Evolutionary conservation across 805 yeast species (phyloP).

Genomic region (Barnettozyma populi): DNA sequence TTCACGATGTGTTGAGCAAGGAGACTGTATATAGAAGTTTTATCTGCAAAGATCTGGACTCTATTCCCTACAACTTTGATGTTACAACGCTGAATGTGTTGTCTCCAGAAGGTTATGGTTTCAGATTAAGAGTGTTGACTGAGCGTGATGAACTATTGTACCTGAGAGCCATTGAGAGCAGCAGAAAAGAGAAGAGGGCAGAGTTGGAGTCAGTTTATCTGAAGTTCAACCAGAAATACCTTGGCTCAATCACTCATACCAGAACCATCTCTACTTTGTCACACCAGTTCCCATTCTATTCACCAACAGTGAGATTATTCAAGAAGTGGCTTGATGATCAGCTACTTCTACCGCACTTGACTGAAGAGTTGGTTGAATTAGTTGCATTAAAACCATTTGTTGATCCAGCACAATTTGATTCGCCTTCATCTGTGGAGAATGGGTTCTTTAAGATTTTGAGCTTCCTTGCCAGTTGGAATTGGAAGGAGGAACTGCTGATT

Average conservation of each 20-base stretch:
- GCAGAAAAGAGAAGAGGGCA: constrained; percentile 53
- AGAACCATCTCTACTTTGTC: constrained; percentile 69
- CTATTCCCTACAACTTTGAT: constrained; percentile 60
- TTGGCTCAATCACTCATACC: constrained; percentile 72
- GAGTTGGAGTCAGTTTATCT: constrained; percentile 56
- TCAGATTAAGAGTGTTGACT: constrained; percentile 67
- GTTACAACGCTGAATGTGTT: constrained; percentile 57
- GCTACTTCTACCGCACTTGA: constrained; percentile 60
- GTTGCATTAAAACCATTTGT: constrained; percentile 80
- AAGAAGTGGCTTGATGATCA: constrained; percentile 90
- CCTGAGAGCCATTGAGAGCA: constrained; percentile 63
- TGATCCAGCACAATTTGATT: constrained; percentile 78
- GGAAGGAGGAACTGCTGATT: constrained; percentile 84
- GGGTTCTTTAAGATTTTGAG: constrained; percentile 75
- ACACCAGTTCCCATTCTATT: constrained; percentile 63
- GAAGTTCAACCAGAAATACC: constrained; percentile 57
- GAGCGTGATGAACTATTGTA: constrained; percentile 80
- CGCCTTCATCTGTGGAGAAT: constrained; percentile 72
- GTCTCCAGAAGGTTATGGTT: constrained; percentile 89
- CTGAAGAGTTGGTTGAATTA: constrained; percentile 77
- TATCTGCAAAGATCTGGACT: constrained; percentile 56
- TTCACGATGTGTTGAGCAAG: constrained; percentile 42
- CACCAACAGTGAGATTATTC: constrained; percentile 78
- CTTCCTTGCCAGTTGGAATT: constrained; percentile 82
- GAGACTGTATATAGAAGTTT: constrained; percentile 52